A percentile compares a stretch with the other conserved stretches of the same genome.
phyloP scores from a whole-genome alignment of 2,329 filamentous ascomycete genomes.

The Rhexocercosporidium sp. region DNA sequence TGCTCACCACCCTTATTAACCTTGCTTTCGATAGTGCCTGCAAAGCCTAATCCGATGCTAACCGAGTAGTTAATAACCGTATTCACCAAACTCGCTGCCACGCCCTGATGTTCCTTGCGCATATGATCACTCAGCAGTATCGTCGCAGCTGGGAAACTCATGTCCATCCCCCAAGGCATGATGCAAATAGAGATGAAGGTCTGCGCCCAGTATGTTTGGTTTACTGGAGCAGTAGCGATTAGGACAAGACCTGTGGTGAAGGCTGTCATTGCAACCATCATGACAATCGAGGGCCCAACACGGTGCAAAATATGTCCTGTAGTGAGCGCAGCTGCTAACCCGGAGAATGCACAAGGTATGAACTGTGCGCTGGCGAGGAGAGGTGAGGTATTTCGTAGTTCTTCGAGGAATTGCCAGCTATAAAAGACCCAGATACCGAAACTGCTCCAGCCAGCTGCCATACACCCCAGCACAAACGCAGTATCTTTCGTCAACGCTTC shows the following conservation, averaged over 20 bases:
- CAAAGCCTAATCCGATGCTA: conserved; percentile 50
- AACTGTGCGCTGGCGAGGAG: conserved; percentile 42
- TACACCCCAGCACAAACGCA: conserved; percentile 49
- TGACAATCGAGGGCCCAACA: conserved; percentile 42
- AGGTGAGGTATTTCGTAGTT: conserved; percentile 39
- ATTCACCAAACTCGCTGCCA: conserved; percentile 56
- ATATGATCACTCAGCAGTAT: conserved; percentile 60
- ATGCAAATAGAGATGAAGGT: conserved; percentile 63
- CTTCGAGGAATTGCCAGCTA: conserved; percentile 33
- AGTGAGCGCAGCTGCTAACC: conserved; percentile 42
- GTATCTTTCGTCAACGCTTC: conserved; percentile 53
- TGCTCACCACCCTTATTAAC: conserved; percentile 30
- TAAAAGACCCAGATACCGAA: conserved; percentile 42
- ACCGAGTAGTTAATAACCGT: conserved; percentile 50
- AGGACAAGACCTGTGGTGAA: conserved; percentile 48
- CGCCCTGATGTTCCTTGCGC: conserved; percentile 52
- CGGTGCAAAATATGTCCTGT: conserved; percentile 44
- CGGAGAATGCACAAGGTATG: conserved; percentile 38
- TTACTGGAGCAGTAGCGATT: conserved; percentile 31
- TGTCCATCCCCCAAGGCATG: conserved; percentile 60
- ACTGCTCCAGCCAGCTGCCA: conserved; percentile 36
- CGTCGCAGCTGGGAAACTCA: conserved; percentile 59
- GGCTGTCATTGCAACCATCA: conserved; percentile 43
- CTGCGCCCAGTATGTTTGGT: conserved; percentile 64
- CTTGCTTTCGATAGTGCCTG: conserved; percentile 46